Conservation (phyloP, 78 protist species). For the Trichosphaerium sp. region DNA sequence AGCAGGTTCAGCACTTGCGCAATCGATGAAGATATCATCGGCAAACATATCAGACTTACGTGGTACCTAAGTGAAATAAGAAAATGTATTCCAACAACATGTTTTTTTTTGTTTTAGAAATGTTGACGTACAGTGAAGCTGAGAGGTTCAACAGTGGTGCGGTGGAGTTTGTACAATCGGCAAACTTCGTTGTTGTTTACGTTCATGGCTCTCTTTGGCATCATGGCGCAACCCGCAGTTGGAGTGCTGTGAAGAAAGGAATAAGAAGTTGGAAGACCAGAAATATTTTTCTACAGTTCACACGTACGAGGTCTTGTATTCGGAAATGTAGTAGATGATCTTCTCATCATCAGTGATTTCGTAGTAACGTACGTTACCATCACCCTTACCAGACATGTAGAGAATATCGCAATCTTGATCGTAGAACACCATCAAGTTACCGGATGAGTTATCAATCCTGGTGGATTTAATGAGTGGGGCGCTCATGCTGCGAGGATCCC, state of each 20-base stretch:
- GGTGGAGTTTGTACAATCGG: conserved; percentile 67
- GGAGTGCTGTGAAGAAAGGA: no score
- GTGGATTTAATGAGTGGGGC: conserved; percentile 24
- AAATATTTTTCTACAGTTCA: no score
- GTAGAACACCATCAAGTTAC: conserved; percentile 78
- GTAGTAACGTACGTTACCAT: conserved; percentile 91
- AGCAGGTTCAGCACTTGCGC: conserved; percentile 65
- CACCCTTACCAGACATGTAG: conserved; percentile 94
- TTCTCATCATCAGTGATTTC: conserved; percentile 76
- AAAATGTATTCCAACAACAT: no score
- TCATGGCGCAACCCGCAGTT: conserved; percentile 67
- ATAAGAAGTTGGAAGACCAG: no score
- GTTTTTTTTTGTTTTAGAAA: no score
- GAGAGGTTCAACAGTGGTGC: conserved; percentile 72
- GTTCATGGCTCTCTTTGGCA: conserved; percentile 80
- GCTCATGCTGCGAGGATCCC: conserved; percentile 41
- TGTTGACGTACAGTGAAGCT: conserved; percentile 79
- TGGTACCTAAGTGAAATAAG: no score
- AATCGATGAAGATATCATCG: conserved; percentile 82
- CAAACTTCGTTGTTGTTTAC: conserved; percentile 72
- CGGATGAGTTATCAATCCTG: conserved; percentile 76
- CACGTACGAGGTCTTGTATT: conserved; percentile 73
- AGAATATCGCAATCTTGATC: conserved; percentile 74
- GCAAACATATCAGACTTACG: conserved; percentile 80
- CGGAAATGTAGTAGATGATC: conserved; percentile 53